These are phyloP conservation scores for Yamadazyma friedrichii DNA, from an alignment of 1,139 yeast species.

Conservation along the genomic window DNA sequence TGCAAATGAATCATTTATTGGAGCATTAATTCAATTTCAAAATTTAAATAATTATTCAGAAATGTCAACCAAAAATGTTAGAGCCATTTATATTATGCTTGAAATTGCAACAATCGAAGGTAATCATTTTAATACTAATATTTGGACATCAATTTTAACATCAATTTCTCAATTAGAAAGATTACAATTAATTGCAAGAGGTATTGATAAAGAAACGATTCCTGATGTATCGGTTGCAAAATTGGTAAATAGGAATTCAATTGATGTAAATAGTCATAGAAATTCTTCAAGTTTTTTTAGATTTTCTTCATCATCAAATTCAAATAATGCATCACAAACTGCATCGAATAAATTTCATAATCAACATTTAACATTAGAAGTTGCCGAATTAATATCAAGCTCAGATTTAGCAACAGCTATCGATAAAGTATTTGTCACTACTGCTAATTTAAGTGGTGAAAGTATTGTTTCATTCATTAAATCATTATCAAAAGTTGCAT, in stretches of 20 bases:
- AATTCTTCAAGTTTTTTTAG: conserved; percentile 49
- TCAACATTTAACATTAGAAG: conserved; percentile 40
- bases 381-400: conserved; percentile 55
- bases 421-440: conserved; percentile 84
- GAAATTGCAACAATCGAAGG: conserved; percentile 83
- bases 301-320: conserved; percentile 26
- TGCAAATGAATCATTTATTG: conserved; percentile 85
- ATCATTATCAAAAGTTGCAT: conserved; percentile 82
- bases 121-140: conserved; percentile 50
- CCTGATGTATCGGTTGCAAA: conserved; percentile 86
- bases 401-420: conserved; percentile 82
- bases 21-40: conserved; percentile 86
- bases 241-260: conserved; percentile 54
- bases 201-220: conserved; percentile 77
- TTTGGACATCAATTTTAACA: conserved; percentile 84
- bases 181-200: conserved; percentile 83
- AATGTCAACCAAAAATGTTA: conserved; percentile 75
- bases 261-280: conserved; percentile 49
- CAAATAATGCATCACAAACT: conserved; percentile 38
- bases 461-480: conserved; percentile 85
- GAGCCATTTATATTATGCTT: conserved; percentile 72
- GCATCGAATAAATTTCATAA: conserved; percentile 46
- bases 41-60: conserved; percentile 78
- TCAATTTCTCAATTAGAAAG: conserved; percentile 90
- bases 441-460: conserved; percentile 75